A percentile compares a stretch with the other conserved stretches of the same genome.
Evolutionary conservation across 176 grass and related monocot species (phyloP).

Genomic region (Chloris gayana): DNA sequence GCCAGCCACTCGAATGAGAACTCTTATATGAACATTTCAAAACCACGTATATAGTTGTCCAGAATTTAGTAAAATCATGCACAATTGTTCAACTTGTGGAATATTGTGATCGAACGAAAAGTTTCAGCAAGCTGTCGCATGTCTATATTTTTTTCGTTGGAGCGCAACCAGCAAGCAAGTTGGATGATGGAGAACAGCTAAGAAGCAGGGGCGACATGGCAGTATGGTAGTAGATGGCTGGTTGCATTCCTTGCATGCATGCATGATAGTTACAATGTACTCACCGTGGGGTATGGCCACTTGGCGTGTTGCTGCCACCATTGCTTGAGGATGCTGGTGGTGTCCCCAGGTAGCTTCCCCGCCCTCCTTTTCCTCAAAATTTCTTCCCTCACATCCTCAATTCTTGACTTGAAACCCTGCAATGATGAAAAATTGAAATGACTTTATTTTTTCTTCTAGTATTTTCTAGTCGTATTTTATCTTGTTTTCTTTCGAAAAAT

Average conservation of each 20-base stretch:
- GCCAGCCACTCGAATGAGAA: slow-evolving; percentile 3
- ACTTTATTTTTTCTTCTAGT: background rate
- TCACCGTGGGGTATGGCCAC: slow-evolving; percentile 99
- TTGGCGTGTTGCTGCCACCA: slow-evolving; percentile 99
- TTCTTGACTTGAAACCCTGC: slow-evolving; percentile 97
- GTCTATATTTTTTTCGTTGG: background rate
- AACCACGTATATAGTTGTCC: background rate
- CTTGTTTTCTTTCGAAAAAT: too few relatives aligned
- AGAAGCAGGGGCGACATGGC: background rate
- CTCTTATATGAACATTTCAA: background rate
- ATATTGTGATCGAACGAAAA: slow-evolving; percentile 6
- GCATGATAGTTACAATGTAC: slow-evolving; percentile 50
- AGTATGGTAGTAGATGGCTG: slow-evolving; percentile 25
- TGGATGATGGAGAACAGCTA: slow-evolving; percentile 39
- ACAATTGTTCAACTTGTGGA: background rate
- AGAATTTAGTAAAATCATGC: background rate
- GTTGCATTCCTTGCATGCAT: slow-evolving; percentile 52
- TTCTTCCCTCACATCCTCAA: slow-evolving; percentile 95
- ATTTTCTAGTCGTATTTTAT: too few relatives aligned
- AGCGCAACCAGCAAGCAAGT: background rate
- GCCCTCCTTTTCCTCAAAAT: slow-evolving; percentile 97
- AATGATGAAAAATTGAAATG: background rate
- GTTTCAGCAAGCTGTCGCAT: slow-evolving; percentile 7
- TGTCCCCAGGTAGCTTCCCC: slow-evolving; percentile 97
- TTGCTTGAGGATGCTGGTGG: slow-evolving; percentile 91